Base-by-base conservation (phyloP, 495 filamentous ascomycete species). In the Penicillium egyptiacum region DNA sequence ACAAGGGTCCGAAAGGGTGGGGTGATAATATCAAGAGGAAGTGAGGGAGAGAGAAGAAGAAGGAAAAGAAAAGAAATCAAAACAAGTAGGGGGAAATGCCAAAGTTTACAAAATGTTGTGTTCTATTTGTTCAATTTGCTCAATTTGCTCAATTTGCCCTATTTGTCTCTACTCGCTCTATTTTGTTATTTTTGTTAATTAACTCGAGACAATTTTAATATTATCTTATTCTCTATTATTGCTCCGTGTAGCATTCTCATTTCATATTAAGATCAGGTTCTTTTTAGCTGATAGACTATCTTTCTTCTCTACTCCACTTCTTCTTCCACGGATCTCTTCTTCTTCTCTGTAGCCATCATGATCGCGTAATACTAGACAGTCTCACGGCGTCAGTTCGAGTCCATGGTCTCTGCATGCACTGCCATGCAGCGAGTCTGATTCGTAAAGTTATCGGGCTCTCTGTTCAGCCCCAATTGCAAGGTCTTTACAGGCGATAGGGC, bases 401-500 rank as follows among this genome's bases (percentile, higher is more conserved):
- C 42, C 43, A 47, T 16, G 42, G 16, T 37, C 50, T 43, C 7
- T 47, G 44, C 23, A 45, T 26, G 42, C 41, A 22, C 20, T 42
- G 41, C 41, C 60, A 53, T 54, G 55, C 45, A 46, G 31, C 7
- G 20, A 30, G 44, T 28, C 28, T 39, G 47, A 48, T 52, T 56
- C 45, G 23, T 26, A 31, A 50, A 40, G 30, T 39, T 28, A 37
- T 30, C 17, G 49, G 28, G 35, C n/a, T 54, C 28, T 50, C 19
- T 23, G 41, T 35, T 62, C 57, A 59, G 66, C 47, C 63, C 46
- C 54, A 53, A 62, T 64, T 50, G 37, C 37, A 63, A 66, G 53
- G 43, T 39, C 20, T 33, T 17, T 43, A 31, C 25, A 42, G 22
- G 48, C 52, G 51, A 47, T 42, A n/a, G 45, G 35, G 19, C 65